phyloP scores from a whole-genome alignment of 768 basidiomycete species.

The Postia placenta region DNA sequence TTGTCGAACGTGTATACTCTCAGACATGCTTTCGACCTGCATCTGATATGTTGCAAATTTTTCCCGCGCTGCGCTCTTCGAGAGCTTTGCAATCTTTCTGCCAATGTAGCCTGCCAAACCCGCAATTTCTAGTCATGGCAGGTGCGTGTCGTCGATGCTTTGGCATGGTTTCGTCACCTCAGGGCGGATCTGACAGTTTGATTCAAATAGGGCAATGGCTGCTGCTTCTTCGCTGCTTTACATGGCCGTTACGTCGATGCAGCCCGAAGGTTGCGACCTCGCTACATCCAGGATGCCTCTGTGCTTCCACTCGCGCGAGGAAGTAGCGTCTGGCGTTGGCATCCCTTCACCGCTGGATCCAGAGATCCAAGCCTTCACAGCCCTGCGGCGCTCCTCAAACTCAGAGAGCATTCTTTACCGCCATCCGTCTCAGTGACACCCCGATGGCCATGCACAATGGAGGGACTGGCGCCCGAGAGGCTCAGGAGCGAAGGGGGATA shows the following conservation, averaged over 20 bases:
- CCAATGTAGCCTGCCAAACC: no score
- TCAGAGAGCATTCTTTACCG: not conserved
- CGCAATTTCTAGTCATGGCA: no score
- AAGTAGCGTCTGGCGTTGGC: not conserved
- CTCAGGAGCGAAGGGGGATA: not conserved
- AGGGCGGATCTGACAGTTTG: no score
- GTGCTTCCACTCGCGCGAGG: not conserved
- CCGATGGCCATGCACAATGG: not conserved
- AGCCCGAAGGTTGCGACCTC: not conserved
- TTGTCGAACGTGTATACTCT: not conserved
- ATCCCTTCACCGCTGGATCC: no score
- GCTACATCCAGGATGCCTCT: not conserved
- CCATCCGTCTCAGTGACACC: not conserved
- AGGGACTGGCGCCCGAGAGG: not conserved
- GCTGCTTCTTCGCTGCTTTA: no score
- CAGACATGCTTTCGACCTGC: not conserved
- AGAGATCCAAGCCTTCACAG: no score
- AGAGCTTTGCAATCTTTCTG: no score
- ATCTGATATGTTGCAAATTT: not conserved
- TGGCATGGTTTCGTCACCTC: no score
- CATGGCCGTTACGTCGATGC: no score
- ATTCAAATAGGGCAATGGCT: no score
- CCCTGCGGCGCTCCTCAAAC: not conserved
- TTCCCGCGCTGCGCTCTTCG: not conserved
- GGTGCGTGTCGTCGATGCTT: no score